Percentiles rank a stretch among this genome's conserved stretches.
Evolutionary conservation across 2,329 filamentous ascomycete species (phyloP).

Genomic region (Calonectria hawksworthii): DNA sequence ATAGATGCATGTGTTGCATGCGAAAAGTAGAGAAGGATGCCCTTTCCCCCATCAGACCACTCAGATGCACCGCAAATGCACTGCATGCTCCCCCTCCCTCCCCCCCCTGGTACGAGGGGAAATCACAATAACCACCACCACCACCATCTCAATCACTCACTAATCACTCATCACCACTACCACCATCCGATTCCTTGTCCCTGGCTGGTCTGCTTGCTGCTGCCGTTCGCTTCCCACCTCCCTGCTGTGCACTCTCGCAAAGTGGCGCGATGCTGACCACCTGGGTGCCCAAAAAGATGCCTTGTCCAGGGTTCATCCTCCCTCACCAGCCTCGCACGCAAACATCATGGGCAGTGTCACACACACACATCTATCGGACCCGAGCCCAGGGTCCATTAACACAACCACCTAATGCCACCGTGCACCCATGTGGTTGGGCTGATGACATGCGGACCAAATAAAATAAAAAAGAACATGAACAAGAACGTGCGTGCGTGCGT

Average conservation of each 20-base stretch:
- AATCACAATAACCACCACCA: background rate
- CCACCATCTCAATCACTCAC: background rate
- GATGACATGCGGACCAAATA: background rate
- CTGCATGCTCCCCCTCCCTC: background rate
- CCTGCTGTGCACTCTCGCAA: conserved; percentile 30
- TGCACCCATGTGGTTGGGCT: conserved; percentile 5
- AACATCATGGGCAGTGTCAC: background rate
- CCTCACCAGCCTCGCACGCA: background rate
- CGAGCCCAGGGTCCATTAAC: conserved; percentile 12
- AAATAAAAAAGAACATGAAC: background rate
- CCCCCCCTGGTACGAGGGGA: background rate
- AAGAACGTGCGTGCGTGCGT: background rate
- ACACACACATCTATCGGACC: conserved; percentile 2
- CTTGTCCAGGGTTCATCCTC: conserved; percentile 15
- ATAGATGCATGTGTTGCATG: conserved; percentile 9
- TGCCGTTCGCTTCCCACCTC: conserved; percentile 1
- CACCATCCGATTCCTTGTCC: conserved; percentile 10
- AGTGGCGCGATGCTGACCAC: conserved; percentile 37
- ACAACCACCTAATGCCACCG: background rate
- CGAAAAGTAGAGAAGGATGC: background rate
- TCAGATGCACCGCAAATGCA: background rate
- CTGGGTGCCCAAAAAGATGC: conserved; percentile 10
- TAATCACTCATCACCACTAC: background rate
- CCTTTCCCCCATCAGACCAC: conserved; percentile 16
- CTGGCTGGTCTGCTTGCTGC: conserved; percentile 4